phyloP scores from a whole-genome alignment of 495 filamentous ascomycete genomes.

The Neurospora sp. region DNA sequence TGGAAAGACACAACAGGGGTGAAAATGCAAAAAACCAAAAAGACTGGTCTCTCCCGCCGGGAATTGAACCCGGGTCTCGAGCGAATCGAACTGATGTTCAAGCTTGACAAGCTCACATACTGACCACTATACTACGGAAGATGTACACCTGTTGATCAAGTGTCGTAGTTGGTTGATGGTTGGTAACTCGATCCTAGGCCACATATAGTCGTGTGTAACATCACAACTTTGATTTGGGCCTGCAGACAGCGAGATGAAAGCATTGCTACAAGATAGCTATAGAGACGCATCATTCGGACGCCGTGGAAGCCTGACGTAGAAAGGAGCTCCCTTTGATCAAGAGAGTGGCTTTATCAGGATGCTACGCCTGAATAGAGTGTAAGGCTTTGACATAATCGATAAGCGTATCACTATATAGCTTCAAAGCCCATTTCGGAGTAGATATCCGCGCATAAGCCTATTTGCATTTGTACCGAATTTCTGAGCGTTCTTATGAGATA shows the following conservation, averaged over 20 bases:
- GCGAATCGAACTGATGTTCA: not conserved
- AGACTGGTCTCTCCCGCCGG: not conserved
- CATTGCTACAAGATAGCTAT: not conserved
- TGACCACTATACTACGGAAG: not conserved
- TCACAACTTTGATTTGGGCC: no score
- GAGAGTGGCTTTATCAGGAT: not conserved
- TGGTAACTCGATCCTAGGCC: rapidly evolving
- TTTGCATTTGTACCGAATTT: not conserved
- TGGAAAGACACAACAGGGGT: not conserved
- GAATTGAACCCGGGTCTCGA: not conserved
- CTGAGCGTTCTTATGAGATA: not conserved
- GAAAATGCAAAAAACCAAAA: not conserved
- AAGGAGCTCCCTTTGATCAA: not conserved
- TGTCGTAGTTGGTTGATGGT: not conserved
- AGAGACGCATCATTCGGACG: not conserved
- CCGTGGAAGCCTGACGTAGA: not conserved
- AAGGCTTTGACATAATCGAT: not conserved
- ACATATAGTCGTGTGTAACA: not conserved
- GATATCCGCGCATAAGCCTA: not conserved
- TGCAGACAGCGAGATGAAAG: not conserved
- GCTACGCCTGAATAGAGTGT: not conserved
- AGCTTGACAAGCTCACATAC: not conserved
- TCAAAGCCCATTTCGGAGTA: not conserved
- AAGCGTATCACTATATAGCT: not conserved
- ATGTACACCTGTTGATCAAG: not conserved